These are phyloP conservation scores for Waitea zeae DNA, from an alignment of 1,284 basidiomycete genomes.

Conservation along the genomic window DNA sequence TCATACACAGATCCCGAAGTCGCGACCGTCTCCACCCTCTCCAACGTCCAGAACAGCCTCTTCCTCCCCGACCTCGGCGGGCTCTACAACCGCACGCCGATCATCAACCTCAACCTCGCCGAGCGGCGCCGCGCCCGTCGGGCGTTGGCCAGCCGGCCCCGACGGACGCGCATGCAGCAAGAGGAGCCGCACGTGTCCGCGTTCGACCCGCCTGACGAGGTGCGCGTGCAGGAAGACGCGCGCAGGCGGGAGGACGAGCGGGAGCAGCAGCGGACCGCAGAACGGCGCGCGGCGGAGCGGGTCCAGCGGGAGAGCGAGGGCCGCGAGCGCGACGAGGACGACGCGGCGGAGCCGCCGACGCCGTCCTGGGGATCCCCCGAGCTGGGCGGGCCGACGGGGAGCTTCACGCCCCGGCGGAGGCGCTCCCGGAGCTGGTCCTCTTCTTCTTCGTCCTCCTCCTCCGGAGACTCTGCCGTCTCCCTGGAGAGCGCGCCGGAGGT, in stretches of 20 bases:
- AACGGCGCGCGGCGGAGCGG: background rate
- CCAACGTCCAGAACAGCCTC: conserved; percentile 5
- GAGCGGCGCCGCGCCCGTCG: background rate
- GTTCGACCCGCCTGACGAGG: background rate
- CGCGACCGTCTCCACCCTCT: conserved; percentile 4
- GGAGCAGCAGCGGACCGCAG: background rate
- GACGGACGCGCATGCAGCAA: background rate
- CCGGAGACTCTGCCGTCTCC: background rate
- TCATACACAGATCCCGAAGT: conserved; percentile 5
- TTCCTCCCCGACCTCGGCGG: conserved; percentile 6
- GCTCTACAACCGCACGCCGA: background rate
- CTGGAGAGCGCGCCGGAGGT: background rate
- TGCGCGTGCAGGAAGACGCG: background rate
- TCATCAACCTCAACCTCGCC: background rate
- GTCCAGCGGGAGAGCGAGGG: background rate
- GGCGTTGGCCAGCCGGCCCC: background rate
- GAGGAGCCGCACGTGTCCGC: background rate
- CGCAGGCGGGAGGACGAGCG: background rate
- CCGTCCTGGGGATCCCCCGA: background rate
- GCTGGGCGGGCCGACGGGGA: background rate
- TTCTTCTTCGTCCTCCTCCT: background rate
- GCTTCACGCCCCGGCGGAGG: background rate
- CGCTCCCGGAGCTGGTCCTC: too few species aligned
- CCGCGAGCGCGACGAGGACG: background rate
- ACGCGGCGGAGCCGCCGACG: background rate